Conservation (phyloP, 805 yeast species). For the Lipomyces japonicus region DNA sequence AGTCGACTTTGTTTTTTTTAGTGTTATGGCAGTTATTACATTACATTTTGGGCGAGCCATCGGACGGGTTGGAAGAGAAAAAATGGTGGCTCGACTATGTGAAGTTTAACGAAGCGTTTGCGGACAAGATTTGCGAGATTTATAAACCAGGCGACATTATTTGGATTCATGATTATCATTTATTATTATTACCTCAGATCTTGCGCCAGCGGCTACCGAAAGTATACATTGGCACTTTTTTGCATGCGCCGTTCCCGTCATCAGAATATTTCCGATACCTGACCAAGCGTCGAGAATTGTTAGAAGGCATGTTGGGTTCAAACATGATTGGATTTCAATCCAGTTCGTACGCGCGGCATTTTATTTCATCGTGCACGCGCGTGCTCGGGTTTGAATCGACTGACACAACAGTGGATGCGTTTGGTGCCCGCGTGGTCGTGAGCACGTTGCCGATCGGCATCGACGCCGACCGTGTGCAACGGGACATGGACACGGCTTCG, state of each 20-base stretch:
- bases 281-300: slow-evolving; percentile 72
- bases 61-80: slow-evolving; percentile 64
- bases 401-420: slow-evolving; percentile 44
- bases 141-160: slow-evolving; percentile 87
- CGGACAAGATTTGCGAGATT: slow-evolving; percentile 65
- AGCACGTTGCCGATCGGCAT: slow-evolving; percentile 86
- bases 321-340: slow-evolving; percentile 84
- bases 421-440: slow-evolving; percentile 72
- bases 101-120: slow-evolving; percentile 83
- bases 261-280: slow-evolving; percentile 89
- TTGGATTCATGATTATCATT: slow-evolving; percentile 89
- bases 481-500: slow-evolving; percentile 50
- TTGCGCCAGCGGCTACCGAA: slow-evolving; percentile 72
- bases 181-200: slow-evolving; percentile 76
- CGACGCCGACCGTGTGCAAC: slow-evolving; percentile 64
- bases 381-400: slow-evolving; percentile 69
- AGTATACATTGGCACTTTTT: slow-evolving; percentile 69
- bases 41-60: slow-evolving; percentile 75
- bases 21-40: slow-evolving; percentile 89
- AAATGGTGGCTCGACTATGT: slow-evolving; percentile 89
- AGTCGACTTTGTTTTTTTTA: too few species aligned
- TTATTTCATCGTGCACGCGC: slow-evolving; percentile 84
- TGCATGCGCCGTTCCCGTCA: slow-evolving; percentile 93
- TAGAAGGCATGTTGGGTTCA: slow-evolving; percentile 90
- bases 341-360: slow-evolving; percentile 82